Evolutionary conservation across 1,139 yeast species (phyloP).

Genomic region (Hyphopichia burtonii): DNA sequence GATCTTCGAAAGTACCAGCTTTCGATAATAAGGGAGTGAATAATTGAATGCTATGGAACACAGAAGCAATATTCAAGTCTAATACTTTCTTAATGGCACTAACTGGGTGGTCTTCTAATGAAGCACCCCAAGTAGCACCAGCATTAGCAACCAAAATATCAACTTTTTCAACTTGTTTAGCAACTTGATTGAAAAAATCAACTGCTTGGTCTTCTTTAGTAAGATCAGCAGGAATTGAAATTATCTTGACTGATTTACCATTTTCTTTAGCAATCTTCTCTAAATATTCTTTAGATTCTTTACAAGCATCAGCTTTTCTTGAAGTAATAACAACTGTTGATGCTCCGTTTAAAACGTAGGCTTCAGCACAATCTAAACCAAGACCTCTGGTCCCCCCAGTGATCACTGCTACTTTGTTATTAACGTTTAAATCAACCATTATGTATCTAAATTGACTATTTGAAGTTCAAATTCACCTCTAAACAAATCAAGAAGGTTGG

Average conservation of each 20-base stretch:
- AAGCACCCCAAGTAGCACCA: conserved; percentile 81
- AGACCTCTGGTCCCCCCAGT: conserved; percentile 84
- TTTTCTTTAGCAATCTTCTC: conserved; percentile 45
- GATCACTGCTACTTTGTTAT: conserved; percentile 67
- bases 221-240: conserved; percentile 62
- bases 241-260: conserved; percentile 44
- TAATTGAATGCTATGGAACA: conserved; percentile 63
- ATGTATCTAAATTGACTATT: too few relatives aligned
- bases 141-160: conserved; percentile 76
- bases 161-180: conserved; percentile 41
- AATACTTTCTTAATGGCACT: conserved; percentile 63
- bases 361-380: conserved; percentile 69
- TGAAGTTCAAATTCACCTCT: too few relatives aligned
- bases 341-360: conserved; percentile 63
- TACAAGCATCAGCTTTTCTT: conserved; percentile 64
- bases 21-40: conserved; percentile 57
- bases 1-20: conserved; percentile 58
- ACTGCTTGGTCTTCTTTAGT: conserved; percentile 52
- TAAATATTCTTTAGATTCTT: conserved; percentile 54
- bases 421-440: conserved; percentile 50
- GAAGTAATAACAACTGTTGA: conserved; percentile 63
- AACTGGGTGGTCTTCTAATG: conserved; percentile 60
- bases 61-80: conserved; percentile 68
- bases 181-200: conserved; percentile 44
- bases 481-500: too few relatives aligned